Percentiles rank a stretch among this genome's conserved stretches.
These are phyloP conservation scores for Lagenidium sp. DNA, from an alignment of 352 stramenopile species.

Conservation along the genomic window DNA sequence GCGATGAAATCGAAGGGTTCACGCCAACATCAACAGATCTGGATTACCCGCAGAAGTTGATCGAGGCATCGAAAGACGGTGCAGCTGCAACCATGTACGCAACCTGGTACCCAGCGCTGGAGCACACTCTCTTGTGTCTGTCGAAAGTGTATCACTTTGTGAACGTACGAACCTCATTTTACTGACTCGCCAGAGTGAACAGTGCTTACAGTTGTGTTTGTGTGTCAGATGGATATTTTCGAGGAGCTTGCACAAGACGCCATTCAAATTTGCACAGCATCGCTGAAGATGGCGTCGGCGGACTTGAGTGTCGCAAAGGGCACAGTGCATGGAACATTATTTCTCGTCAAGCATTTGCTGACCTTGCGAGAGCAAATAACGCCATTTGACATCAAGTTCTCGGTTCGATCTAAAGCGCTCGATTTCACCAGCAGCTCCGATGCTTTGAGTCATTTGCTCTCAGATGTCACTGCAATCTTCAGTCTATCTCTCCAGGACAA, in stretches of 20 bases:
- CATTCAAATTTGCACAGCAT: conserved; percentile 70
- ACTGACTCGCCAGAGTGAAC: too few species aligned
- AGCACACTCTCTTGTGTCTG: conserved; percentile 79
- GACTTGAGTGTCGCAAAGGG: conserved; percentile 47
- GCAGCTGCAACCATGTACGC: conserved; percentile 40
- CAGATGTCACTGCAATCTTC: conserved; percentile 56
- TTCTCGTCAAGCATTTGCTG: conserved; percentile 76
- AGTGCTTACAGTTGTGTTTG: too few species aligned
- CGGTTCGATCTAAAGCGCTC: conserved; percentile 55
- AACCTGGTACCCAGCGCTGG: conserved; percentile 76
- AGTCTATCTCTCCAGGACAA: conserved; percentile 51
- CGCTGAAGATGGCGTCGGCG: conserved; percentile 65
- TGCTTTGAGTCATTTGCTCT: conserved; percentile 61
- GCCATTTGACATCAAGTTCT: conserved; percentile 78
- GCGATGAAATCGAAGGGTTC: conserved; percentile 79
- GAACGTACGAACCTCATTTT: conserved; percentile 47
- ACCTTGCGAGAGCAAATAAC: conserved; percentile 81
- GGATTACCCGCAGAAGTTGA: conserved; percentile 66
- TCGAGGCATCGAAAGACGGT: conserved; percentile 16
- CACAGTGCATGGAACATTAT: conserved; percentile 52
- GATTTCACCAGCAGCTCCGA: conserved; percentile 72
- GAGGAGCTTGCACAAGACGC: conserved; percentile 78
- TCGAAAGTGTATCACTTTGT: conserved; percentile 82
- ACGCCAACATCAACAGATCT: conserved; percentile 36
- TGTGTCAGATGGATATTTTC: conserved; percentile 69